phyloP scores from a whole-genome alignment of 208 protist genomes.

The Porcisia hertigi region DNA sequence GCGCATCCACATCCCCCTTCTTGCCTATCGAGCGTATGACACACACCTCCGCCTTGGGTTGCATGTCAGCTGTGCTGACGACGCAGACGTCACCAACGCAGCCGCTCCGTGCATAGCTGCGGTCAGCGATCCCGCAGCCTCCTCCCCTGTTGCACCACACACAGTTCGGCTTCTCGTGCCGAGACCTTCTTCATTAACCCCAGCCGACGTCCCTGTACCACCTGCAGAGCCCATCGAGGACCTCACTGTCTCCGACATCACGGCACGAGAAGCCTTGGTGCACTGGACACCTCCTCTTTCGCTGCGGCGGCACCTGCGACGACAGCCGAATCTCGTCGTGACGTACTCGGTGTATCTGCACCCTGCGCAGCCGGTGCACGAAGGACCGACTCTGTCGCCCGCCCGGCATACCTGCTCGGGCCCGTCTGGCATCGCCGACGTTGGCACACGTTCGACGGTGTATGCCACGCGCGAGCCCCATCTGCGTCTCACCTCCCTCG shows the following conservation, averaged over 20 bases:
- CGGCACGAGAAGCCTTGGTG: conserved; percentile 6
- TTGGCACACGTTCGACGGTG: background rate
- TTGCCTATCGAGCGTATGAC: conserved; percentile 15
- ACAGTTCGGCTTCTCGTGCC: conserved; percentile 5
- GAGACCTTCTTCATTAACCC: background rate
- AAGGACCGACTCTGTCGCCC: background rate
- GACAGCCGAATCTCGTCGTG: conserved; percentile 1
- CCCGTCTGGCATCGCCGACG: background rate
- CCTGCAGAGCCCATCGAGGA: conserved; percentile 18
- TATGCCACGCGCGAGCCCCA: conserved; percentile 13
- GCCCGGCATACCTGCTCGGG: no score
- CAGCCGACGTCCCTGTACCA: background rate
- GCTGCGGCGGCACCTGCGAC: conserved; percentile 14
- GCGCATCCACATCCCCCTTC: conserved; percentile 7
- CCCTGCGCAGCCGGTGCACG: background rate
- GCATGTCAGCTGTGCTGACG: background rate
- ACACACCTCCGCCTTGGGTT: conserved; percentile 5
- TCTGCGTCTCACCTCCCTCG: background rate
- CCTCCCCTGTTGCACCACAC: background rate
- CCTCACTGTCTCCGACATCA: conserved; percentile 16
- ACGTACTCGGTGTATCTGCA: conserved; percentile 11
- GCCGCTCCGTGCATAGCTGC: background rate
- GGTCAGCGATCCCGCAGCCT: background rate
- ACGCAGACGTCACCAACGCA: background rate
- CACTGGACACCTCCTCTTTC: conserved; percentile 22